Evolutionary conservation across 129 eudicot species (phyloP).

Genomic region (Helianthus tuberosus): DNA sequence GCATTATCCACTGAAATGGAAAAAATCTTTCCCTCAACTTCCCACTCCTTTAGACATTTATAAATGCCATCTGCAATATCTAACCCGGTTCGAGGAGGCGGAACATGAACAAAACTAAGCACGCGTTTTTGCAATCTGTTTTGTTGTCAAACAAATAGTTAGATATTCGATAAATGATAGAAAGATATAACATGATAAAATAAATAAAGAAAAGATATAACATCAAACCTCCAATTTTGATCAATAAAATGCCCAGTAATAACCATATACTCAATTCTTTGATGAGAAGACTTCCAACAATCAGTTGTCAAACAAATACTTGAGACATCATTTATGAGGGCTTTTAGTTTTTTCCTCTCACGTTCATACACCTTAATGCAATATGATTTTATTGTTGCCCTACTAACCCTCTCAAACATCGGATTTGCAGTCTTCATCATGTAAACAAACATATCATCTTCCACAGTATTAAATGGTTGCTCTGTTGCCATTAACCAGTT

Average conservation of each 20-base stretch:
- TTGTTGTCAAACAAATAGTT: neutral
- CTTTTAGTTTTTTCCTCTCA: neutral
- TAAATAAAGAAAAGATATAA: neutral
- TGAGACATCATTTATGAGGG: neutral
- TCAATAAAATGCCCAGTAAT: neutral
- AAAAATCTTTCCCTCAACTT: constrained; percentile 9
- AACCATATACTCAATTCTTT: neutral
- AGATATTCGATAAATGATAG: neutral
- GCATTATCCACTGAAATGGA: constrained; percentile 10
- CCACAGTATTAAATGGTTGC: neutral
- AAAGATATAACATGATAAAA: neutral
- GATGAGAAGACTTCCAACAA: neutral
- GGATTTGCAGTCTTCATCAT: constrained; percentile 8
- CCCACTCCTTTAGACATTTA: constrained; percentile 10
- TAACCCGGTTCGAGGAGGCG: constrained; percentile 2
- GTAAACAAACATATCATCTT: constrained; percentile 4
- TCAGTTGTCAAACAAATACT: too few relatives aligned
- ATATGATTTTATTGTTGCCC: neutral
- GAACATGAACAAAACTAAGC: constrained; percentile 12
- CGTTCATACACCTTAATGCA: neutral
- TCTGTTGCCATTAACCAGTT: too few relatives aligned
- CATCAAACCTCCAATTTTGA: neutral
- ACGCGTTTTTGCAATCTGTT: neutral
- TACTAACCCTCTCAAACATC: neutral
- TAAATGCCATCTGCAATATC: constrained; percentile 10